These are phyloP conservation scores for Epichloe uncinata DNA, from an alignment of 2,329 filamentous ascomycete genomes.

Conservation along the genomic window DNA sequence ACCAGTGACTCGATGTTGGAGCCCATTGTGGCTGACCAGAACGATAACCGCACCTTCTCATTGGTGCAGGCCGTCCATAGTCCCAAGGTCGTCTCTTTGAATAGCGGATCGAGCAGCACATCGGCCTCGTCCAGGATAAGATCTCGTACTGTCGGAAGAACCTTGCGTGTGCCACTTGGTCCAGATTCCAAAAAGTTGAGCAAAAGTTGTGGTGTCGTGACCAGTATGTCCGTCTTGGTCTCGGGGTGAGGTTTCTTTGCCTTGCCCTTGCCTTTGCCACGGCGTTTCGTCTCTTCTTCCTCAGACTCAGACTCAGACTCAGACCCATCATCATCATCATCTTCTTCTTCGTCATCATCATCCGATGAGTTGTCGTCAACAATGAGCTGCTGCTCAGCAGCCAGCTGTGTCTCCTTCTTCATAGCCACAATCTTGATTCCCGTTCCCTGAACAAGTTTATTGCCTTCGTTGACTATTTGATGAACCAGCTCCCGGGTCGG, in stretches of 20 bases:
- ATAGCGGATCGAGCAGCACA: conserved; percentile 81
- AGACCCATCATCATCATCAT: neutral
- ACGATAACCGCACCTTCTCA: conserved; percentile 55
- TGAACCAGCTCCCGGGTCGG: conserved; percentile 67
- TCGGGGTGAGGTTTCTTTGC: conserved; percentile 13
- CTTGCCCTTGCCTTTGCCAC: conserved; percentile 18
- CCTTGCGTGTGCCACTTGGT: conserved; percentile 30
- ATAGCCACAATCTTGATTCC: conserved; percentile 69
- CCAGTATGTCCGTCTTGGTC: conserved; percentile 25
- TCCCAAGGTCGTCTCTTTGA: conserved; percentile 73
- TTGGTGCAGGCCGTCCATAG: conserved; percentile 73
- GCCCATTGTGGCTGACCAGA: conserved; percentile 96
- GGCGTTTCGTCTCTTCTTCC: conserved; percentile 22
- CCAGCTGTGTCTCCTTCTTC: conserved; percentile 69
- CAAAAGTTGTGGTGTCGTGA: conserved; percentile 44
- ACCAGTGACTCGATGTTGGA: conserved; percentile 79
- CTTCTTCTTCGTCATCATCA: neutral
- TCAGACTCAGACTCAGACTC: too few species aligned
- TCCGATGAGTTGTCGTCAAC: conserved; percentile 26
- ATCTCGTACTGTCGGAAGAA: conserved; percentile 54
- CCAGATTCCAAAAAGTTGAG: conserved; percentile 53
- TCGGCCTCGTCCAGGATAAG: conserved; percentile 93
- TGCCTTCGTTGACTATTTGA: conserved; percentile 74
- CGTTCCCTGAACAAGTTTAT: conserved; percentile 65
- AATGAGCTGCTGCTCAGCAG: conserved; percentile 29